Evolutionary conservation across 495 filamentous ascomycete genomes (phyloP).

Genomic region (Cercophora newfieldiana): DNA sequence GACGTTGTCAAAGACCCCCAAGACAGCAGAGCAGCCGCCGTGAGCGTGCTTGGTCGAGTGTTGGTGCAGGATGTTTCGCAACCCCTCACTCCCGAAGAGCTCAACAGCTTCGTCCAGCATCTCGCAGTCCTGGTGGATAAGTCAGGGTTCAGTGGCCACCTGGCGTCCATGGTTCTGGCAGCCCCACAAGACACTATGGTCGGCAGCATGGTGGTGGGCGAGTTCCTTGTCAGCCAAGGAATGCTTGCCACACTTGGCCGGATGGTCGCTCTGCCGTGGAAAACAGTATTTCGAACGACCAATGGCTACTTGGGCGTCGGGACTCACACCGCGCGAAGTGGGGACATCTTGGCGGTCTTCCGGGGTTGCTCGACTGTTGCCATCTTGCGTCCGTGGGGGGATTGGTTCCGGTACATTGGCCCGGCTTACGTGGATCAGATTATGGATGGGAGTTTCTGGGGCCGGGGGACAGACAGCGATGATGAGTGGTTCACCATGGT

Average conservation of each 20-base stretch:
- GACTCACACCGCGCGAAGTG: neutral
- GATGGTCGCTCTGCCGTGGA: neutral
- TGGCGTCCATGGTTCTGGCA: no score
- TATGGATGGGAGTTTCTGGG: neutral
- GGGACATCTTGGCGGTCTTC: neutral
- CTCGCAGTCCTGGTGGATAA: no score
- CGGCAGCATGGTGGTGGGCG: no score
- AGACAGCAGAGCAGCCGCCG: neutral
- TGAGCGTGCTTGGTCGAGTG: neutral
- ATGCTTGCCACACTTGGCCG: neutral
- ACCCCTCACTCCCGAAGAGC: neutral
- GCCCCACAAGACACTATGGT: no score
- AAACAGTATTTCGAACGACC: neutral
- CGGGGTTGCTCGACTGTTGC: neutral
- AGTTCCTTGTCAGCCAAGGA: neutral
- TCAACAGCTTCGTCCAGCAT: no score
- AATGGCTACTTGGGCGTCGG: neutral
- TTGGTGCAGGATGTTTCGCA: neutral
- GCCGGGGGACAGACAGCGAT: neutral
- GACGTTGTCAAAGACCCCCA: neutral
- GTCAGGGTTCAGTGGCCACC: no score
- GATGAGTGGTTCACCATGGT: slow-evolving; percentile 7
- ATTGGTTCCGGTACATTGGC: neutral
- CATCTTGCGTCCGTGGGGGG: slow-evolving; percentile 1
- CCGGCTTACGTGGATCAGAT: neutral